Base-by-base conservation (phyloP, 306 rosid species). In the Albizia julibrissin region DNA sequence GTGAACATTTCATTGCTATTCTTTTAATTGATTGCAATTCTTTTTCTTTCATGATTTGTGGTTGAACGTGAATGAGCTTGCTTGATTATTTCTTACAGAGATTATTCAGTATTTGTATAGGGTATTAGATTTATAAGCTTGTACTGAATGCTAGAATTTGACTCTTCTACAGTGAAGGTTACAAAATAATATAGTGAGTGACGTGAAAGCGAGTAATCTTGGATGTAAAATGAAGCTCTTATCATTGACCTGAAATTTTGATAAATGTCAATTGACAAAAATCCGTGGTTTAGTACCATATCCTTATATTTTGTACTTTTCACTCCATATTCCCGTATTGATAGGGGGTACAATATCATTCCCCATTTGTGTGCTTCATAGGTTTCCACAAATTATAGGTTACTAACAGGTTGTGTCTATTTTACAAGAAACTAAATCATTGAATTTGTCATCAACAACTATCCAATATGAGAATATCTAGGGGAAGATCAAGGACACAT, bases 1-100 rank as follows among this genome's bases (percentile, higher is more conserved):
- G 97, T 94, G 88, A 91, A 92, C 77, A 43, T 29, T 65, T 24
- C 62, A 81, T 82, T 44, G 11, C 62, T 54, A 52, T 33, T 56
- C 22, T 24, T 42, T 71, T 27, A 27, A 43, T 76, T 75, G 68
- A 22, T 71, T 61, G 64, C 50, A 21, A 15, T 27, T 56, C 67
- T 72, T 40, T 40, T 44, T 61, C 69, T 69, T 75, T 77, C 65
- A 33, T 42, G 69, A 21, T 37, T 33, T 56, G 37, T 83, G 39
- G 29, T 68, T 29, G 69, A 78, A 52, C 65, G 37, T 50, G 6
- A 65, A 72, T 40, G 31, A 65, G 42, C 50, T 79, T 65, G 50
- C 29, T n/a, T 65, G 22, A 34, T 76, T 61, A 64, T 76, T 37
- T 81, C 27, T 37, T 21, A 69, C 4, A 59, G 76, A 69, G 79